These are phyloP conservation scores for Vitis cinerea DNA, from an alignment of 164 flowering plant species.

Conservation along the genomic window DNA sequence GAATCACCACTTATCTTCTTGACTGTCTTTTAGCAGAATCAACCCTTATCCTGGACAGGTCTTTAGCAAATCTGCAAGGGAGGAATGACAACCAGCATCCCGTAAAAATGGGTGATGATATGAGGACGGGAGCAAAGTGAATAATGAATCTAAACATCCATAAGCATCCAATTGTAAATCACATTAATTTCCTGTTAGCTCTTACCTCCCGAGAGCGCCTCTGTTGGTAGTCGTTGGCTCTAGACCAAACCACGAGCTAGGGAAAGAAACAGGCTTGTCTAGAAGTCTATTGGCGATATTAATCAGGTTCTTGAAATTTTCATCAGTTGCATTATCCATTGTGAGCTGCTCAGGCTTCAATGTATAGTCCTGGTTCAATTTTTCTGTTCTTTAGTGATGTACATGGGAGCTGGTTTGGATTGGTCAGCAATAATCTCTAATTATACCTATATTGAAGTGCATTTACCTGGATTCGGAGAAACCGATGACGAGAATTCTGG, in stretches of 20 bases:
- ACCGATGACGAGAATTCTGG: not conserved
- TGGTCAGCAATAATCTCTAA: no score
- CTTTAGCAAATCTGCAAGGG: slow-evolving; percentile 4
- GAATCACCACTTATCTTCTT: no score
- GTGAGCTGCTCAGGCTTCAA: not conserved
- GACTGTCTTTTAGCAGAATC: no score
- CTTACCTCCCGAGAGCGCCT: slow-evolving; percentile 1
- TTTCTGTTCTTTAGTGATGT: not conserved
- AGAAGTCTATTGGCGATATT: slow-evolving; percentile 3
- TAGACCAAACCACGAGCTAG: not conserved
- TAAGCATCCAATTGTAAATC: not conserved
- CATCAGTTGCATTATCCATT: not conserved
- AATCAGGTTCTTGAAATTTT: not conserved
- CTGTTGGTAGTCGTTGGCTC: not conserved
- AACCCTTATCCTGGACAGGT: slow-evolving; percentile 6
- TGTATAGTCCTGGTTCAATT: slow-evolving; percentile 2
- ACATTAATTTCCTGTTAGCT: not conserved
- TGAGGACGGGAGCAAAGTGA: no score
- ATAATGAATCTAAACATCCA: not conserved
- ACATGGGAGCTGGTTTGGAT: no score
- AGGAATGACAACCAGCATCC: not conserved
- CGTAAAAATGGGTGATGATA: no score
- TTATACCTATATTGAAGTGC: no score
- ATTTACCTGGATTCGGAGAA: slow-evolving; percentile 17
- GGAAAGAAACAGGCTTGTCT: slow-evolving; percentile 2